phyloP scores from a whole-genome alignment of 2,329 filamentous ascomycete species.

The Cytospora paraplurivora region DNA sequence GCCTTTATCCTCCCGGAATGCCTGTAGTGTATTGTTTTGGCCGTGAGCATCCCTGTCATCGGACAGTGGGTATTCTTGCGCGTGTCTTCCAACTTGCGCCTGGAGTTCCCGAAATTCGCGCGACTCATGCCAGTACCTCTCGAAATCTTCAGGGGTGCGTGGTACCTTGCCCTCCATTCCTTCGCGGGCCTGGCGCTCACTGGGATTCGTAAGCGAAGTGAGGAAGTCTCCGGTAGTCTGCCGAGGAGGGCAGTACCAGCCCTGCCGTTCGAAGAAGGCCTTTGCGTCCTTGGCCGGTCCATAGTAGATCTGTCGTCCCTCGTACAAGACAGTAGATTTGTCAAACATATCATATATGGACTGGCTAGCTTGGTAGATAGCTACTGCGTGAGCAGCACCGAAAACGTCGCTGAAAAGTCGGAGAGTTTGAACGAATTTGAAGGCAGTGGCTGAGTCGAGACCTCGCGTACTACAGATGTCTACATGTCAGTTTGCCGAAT shows the following conservation, averaged over 20 bases:
- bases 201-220: constrained; percentile 67
- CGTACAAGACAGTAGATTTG: constrained; percentile 73
- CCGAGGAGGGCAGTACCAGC: constrained; percentile 66
- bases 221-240: constrained; percentile 72
- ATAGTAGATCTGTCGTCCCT: constrained; percentile 77
- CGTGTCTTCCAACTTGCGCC: constrained; percentile 53
- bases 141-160: constrained; percentile 71
- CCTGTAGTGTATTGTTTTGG: constrained; percentile 6
- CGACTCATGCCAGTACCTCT: constrained; percentile 48
- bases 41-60: constrained; percentile 40
- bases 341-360: constrained; percentile 74
- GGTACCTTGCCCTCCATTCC: constrained; percentile 66
- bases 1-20: constrained; percentile 51
- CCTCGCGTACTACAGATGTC: constrained; percentile 59
- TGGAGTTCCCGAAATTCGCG: constrained; percentile 46
- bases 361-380: constrained; percentile 73
- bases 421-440: constrained; percentile 72
- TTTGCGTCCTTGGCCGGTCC: constrained; percentile 63
- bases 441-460: constrained; percentile 71
- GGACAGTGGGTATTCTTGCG: constrained; percentile 46
- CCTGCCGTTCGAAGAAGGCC: constrained; percentile 67
- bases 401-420: constrained; percentile 66
- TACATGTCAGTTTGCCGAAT: not conserved
- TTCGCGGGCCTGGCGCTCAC: constrained; percentile 55
- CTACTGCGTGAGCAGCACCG: constrained; percentile 63